Percentiles rank a stretch among this genome's conserved stretches.
Evolutionary conservation across 108 stramenopile species (phyloP).

Genomic region (Cyclotella kingstonii): DNA sequence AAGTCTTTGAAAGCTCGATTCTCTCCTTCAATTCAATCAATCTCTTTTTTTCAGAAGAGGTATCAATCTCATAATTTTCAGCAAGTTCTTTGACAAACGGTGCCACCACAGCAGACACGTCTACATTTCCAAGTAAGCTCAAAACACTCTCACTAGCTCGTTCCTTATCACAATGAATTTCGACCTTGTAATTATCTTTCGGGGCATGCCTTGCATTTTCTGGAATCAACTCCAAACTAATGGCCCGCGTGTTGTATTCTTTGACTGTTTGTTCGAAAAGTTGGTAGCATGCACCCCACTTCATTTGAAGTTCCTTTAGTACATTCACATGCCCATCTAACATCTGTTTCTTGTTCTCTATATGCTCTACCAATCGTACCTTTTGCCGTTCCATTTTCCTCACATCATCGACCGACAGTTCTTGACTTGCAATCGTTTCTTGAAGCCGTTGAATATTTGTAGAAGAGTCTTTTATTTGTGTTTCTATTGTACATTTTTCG

Average conservation of each 20-base stretch:
- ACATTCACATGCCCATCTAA: conserved; percentile 46
- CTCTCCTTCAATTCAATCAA: conserved; percentile 59
- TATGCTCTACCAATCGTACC: conserved; percentile 62
- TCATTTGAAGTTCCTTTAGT: conserved; percentile 48
- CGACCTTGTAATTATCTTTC: conserved; percentile 36
- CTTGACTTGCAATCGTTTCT: conserved; percentile 53
- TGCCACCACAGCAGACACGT: conserved; percentile 40
- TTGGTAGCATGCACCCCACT: conserved; percentile 37
- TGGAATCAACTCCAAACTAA: conserved; percentile 55
- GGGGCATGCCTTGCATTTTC: conserved; percentile 46
- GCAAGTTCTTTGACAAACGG: conserved; percentile 39
- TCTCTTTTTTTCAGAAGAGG: conserved; percentile 29
- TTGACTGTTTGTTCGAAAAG: conserved; percentile 49
- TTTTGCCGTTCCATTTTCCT: conserved; percentile 66
- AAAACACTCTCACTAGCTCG: conserved; percentile 31
- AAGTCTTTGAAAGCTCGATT: conserved; percentile 44
- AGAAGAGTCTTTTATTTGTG: conserved; percentile 40
- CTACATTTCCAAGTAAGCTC: conserved; percentile 49
- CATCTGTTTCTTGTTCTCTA: conserved; percentile 42
- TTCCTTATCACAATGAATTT: conserved; percentile 46
- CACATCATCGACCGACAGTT: conserved; percentile 68
- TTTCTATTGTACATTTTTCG: conserved; percentile 60
- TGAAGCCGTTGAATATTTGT: conserved; percentile 48
- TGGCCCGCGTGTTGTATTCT: conserved; percentile 55
- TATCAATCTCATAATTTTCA: conserved; percentile 28